phyloP scores from a whole-genome alignment of 2,329 filamentous ascomycete species.

The Zymoseptoria brevis region DNA sequence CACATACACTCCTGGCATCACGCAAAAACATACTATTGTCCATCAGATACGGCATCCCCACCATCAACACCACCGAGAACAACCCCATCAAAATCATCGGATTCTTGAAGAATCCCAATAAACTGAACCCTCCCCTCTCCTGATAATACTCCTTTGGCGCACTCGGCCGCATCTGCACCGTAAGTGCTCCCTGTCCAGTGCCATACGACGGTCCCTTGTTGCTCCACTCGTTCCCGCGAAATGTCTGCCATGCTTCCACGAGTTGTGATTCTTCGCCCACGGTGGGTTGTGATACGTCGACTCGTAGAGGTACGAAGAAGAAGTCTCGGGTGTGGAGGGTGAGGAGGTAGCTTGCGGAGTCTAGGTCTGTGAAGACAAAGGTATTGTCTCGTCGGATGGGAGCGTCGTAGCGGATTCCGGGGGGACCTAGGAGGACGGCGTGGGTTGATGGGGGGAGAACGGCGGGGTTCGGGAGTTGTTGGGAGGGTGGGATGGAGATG shows the following conservation, averaged over 20 bases:
- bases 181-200: conserved; percentile 36
- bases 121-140: conserved; percentile 56
- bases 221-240: conserved; percentile 79
- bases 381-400: conserved; percentile 61
- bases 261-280: conserved; percentile 36
- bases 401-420: conserved; percentile 45
- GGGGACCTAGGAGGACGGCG: conserved; percentile 47
- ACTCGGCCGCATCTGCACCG: conserved; percentile 55
- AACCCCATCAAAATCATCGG: conserved; percentile 94
- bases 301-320: conserved; percentile 68
- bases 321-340: conserved; percentile 70
- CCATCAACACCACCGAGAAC: conserved; percentile 71
- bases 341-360: conserved; percentile 67
- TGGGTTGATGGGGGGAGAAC: conserved; percentile 51
- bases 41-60: conserved; percentile 91
- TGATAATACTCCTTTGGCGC: conserved; percentile 67
- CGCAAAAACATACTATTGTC: conserved; percentile 72
- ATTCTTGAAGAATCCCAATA: conserved; percentile 79
- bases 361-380: conserved; percentile 68
- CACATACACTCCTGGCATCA: background rate
- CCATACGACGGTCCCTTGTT: conserved; percentile 64
- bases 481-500: conserved; percentile 44
- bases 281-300: conserved; percentile 54
- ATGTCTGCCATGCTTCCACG: conserved; percentile 72
- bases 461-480: conserved; percentile 37